Base-by-base conservation (phyloP, 768 basidiomycete species). In the Saitozyma sp. region DNA sequence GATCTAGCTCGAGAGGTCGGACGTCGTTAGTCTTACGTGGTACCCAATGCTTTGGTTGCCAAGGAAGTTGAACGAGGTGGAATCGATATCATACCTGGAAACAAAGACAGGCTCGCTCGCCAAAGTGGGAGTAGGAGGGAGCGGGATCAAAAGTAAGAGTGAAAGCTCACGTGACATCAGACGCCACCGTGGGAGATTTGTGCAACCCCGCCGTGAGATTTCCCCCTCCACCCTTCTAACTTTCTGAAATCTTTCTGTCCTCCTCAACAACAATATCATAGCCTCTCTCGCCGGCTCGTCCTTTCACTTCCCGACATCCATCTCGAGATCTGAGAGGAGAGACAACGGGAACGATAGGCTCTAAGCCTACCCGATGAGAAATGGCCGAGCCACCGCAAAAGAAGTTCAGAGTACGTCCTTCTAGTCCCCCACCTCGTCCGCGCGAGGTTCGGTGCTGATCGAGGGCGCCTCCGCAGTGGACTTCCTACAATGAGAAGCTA, bases 401-500 rank as follows among this genome's bases (percentile, higher is more conserved):
- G 56, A 65, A 68, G 60, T 78, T 74, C 63, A 70, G 68, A 55
- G 76, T 75, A 29, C 29, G 29, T 29, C 29, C 29, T 5, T 29
- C 29, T 29, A 29, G 29, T 29, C 29, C 29, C 29, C 29, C 29
- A 29, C 2, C 29, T 29, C 29, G 29, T 29, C 29, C 29, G 57
- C 62, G 75, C 61, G 58, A 13, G n/a, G 9, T 1, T 39, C 9
- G 29, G 42, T 38, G 13, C 37, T 46, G 6, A 13, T 20, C 8
- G 16, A 54, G 49, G 60, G 61, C 49, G 51, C 62, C 19, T 14
- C 11, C 17, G 9, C 58, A 77, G 76, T 77, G 71, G 58, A 64
- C 74, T 17, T 63, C 74, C 9, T 79, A 78, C 59, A 76, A 65
- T 56, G 61, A 73, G 52, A 69, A 73, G 53, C 67, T 79, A 55